Evolutionary conservation across 1,284 basidiomycete species (phyloP), one percentile per base, ranked within the genome.

Genomic region (Boletus mariae): DNA sequence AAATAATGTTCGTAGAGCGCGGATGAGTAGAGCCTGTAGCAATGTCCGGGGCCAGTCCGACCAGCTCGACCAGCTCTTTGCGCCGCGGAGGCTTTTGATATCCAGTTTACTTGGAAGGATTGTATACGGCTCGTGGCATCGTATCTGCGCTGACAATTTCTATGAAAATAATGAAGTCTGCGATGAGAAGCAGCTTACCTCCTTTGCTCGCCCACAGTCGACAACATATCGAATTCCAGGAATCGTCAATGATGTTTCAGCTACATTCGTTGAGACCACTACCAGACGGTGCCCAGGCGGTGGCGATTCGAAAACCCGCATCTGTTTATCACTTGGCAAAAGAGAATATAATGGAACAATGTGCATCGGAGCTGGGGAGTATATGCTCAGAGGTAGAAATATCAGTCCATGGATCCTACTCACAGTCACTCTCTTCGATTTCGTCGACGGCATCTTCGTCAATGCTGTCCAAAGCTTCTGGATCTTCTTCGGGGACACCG

Each of bases 221-320:
- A 99, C 87, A 28, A 99, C 97, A 70, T 95, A 99, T 47, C 97
- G 85, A 63, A 99, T 98, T 54, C 95, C 95, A 61, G 98, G 97
- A 56, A 99, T 97, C 0, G 94, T 98, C 15, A 99, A 74, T 5
- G 97, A 99, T 0, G 97, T 99, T 73, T 99, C 97, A 6, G 97
- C 97, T 57, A 99, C 94, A 68, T 99, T 99, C 5, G 97, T 99
- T 1, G 97, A 91, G 0, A 99, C 93, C 40, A 99, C 92, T 44
- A 96, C 93, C 63, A 99, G 89, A 49, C 97, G 84, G 54, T 85
- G 79, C 17, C 94, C 94, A 57, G 90, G 82, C 0, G 88, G 80
- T 0, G 96, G 93, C 0, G 92, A 80, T 62, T 93, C 83, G 70
- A 99, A 99, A 55, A 99, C 98, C 61, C 89, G 90, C 67, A 97